Base-by-base conservation (phyloP, 2,329 filamentous ascomycete species). In the Leptographium procerum region DNA sequence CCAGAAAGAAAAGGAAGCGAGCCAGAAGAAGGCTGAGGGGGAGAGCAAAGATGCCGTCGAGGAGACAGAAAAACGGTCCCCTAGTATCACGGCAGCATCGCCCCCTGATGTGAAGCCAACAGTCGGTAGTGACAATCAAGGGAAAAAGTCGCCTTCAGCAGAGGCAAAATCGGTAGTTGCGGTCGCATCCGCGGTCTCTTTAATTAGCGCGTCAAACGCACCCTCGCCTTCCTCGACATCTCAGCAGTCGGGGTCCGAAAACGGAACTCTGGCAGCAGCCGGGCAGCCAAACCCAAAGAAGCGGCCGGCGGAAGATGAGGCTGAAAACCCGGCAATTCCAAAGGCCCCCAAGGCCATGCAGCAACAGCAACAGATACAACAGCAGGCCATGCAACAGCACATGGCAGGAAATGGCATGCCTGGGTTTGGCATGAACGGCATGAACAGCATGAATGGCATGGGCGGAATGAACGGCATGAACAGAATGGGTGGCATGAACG, bases 251-350 rank as follows among this genome's bases (percentile, higher is more conserved):
- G 34, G 22, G 6, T 54, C 53, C 64, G 16, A 64, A 61, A 40
- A 55, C 61, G 71, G 66, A 62, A 67, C 65, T 57, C 64, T 66
- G 29, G 59, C 65, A 16, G 61, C 67, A 34, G 63, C 26, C 13
- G 31, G 50, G 22, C 53, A 52, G 31, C 4, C 52, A 8, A 60
- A 66, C 59, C 75, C 82, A 29, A 94, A 88, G 73, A 99, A 97
- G 75, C 84, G 94, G 26, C 81, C 87, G 13, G 90, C 91, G 16
- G 89, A 92, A 40, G 86, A 91, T 56, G 78, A 78, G 34, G 73
- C 80, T 8, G 82, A 85, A 65, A 85, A 86, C 64, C 80, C 81
- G 47, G 82, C 81, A 67, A 81, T 85, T 47, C 81, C 83, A 52
- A 86, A 85, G 65, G 83, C 77, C 0, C 84, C 83, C 2, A 84